Conservation (phyloP, 73 alveolate genomes). For the Paramecium biaurelia region DNA sequence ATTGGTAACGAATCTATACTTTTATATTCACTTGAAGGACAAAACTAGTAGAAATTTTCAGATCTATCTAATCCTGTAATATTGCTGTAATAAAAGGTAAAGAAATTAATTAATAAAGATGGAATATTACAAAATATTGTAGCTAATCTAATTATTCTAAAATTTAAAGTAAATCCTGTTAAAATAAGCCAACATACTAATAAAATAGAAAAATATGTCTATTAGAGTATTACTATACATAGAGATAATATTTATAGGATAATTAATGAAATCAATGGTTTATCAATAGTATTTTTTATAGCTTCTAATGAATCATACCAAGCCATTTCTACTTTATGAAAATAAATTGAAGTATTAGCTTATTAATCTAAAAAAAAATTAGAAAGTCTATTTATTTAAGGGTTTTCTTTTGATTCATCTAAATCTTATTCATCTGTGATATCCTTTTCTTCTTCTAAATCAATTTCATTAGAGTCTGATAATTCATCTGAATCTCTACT, state of each 20-base stretch:
- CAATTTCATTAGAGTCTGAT: neutral
- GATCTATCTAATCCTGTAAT: neutral
- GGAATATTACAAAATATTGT: neutral
- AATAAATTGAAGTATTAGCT: neutral
- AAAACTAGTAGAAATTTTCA: neutral
- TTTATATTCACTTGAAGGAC: neutral
- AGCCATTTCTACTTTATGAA: neutral
- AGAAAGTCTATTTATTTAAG: neutral
- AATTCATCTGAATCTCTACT: neutral
- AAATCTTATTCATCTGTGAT: neutral
- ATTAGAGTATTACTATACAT: neutral
- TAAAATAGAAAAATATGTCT: neutral
- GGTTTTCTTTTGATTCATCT: neutral
- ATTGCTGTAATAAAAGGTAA: conserved; percentile 14
- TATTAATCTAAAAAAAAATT: neutral
- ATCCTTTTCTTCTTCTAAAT: neutral
- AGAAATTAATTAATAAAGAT: neutral
- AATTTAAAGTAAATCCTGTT: neutral
- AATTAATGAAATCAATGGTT: neutral
- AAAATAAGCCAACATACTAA: conserved; percentile 21
- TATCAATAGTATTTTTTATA: neutral
- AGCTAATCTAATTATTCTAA: neutral
- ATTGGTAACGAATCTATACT: neutral
- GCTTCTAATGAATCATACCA: neutral
- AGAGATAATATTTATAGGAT: neutral